Conservation (phyloP, 805 yeast species). For the Starmerella vitae region DNA sequence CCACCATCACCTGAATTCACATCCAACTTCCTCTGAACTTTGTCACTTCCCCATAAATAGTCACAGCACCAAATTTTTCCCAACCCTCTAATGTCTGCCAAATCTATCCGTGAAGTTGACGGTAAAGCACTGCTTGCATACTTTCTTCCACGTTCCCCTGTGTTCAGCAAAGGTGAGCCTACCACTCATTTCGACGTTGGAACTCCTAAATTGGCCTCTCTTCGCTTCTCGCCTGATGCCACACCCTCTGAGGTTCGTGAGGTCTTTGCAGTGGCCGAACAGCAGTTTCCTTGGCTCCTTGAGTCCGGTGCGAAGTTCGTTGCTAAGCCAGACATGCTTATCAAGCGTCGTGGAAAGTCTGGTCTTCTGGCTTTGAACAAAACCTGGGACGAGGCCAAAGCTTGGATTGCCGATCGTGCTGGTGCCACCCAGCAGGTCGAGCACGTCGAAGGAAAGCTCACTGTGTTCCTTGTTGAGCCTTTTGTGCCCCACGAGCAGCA, state of each 20-base stretch:
- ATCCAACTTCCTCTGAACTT: too few relatives aligned
- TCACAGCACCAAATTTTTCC: too few relatives aligned
- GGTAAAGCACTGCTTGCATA: slow-evolving; percentile 35
- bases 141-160: slow-evolving; percentile 32
- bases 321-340: slow-evolving; percentile 36
- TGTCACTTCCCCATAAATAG: too few relatives aligned
- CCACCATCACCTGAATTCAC: too few relatives aligned
- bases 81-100: slow-evolving; percentile 30
- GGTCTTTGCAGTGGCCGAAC: slow-evolving; percentile 29
- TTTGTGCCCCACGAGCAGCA: slow-evolving; percentile 36
- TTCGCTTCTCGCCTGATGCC: slow-evolving; percentile 25
- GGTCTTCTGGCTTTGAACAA: slow-evolving; percentile 34
- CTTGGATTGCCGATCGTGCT: slow-evolving; percentile 34
- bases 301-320: slow-evolving; percentile 30
- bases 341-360: slow-evolving; percentile 36
- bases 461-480: slow-evolving; percentile 35
- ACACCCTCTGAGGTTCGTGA: slow-evolving; percentile 24
- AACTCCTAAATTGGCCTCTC: slow-evolving; percentile 29
- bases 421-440: slow-evolving; percentile 32
- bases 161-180: slow-evolving; percentile 26
- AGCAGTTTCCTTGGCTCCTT: slow-evolving; percentile 32
- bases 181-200: slow-evolving; percentile 24
- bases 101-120: slow-evolving; percentile 35
- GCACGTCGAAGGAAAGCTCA: slow-evolving; percentile 30
- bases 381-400: slow-evolving; percentile 33